Conservation (phyloP, 2,329 filamentous ascomycete species). For the Fusarium musae region DNA sequence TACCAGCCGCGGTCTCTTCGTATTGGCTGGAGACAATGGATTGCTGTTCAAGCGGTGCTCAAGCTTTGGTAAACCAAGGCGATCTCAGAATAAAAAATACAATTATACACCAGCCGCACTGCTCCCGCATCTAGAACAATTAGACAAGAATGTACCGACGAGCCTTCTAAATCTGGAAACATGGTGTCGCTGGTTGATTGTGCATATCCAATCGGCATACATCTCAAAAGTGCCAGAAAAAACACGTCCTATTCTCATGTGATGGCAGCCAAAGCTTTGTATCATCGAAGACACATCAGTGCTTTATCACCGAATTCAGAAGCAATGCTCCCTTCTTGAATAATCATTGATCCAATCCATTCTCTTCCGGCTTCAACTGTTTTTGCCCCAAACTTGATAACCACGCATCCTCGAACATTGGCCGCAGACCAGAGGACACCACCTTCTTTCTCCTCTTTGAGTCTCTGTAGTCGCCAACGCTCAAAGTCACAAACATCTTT, state of each 20-base stretch:
- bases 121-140: not conserved
- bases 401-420: conserved; percentile 80
- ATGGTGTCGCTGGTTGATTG: not conserved
- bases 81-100: not conserved
- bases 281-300: conserved; percentile 76
- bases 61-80: conserved; percentile 11
- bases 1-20: too few relatives aligned
- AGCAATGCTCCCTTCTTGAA: conserved; percentile 77
- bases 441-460: conserved; percentile 66
- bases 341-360: conserved; percentile 83
- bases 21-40: not conserved
- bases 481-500: conserved; percentile 55
- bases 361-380: conserved; percentile 82
- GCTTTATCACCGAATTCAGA: conserved; percentile 82
- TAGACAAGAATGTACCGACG: not conserved
- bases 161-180: not conserved
- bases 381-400: conserved; percentile 89
- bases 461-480: conserved; percentile 65
- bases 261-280: not conserved
- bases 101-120: not conserved
- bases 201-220: not conserved
- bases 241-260: not conserved
- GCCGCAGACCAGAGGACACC: conserved; percentile 86
- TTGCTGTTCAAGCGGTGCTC: conserved; percentile 6
- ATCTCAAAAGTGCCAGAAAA: not conserved